A percentile compares a stretch with the other conserved stretches of the same genome.
Evolutionary conservation across 2,329 filamentous ascomycete genomes (phyloP).

Genomic region (Ilyonectria destructans): DNA sequence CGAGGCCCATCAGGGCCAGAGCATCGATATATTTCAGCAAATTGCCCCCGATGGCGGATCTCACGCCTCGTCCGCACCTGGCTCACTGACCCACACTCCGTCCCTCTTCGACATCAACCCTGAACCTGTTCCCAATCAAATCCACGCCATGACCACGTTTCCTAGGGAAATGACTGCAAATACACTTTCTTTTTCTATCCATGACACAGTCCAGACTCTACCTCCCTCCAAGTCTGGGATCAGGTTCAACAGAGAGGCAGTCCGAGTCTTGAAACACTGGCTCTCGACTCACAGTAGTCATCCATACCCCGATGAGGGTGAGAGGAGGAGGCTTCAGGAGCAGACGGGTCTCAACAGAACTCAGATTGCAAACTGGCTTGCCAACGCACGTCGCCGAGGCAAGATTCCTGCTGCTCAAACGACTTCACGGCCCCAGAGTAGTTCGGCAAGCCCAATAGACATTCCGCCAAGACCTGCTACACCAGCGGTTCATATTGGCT

Average conservation of each 20-base stretch:
- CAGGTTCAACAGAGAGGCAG: slow-evolving; percentile 78
- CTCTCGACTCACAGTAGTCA: slow-evolving; percentile 81
- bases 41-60: background rate
- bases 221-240: slow-evolving; percentile 17
- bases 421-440: background rate
- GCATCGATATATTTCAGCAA: background rate
- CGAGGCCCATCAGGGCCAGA: background rate
- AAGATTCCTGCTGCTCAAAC: slow-evolving; percentile 66
- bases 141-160: background rate
- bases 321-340: slow-evolving; percentile 81
- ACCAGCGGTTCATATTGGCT: slow-evolving; percentile 48
- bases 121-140: background rate
- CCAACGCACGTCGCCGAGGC: slow-evolving; percentile 84
- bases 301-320: slow-evolving; percentile 86
- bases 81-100: slow-evolving; percentile 6
- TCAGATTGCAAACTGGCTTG: slow-evolving; percentile 92
- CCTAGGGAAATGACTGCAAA: background rate
- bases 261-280: slow-evolving; percentile 85
- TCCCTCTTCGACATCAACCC: background rate
- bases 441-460: slow-evolving; percentile 61
- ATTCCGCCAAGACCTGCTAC: slow-evolving; percentile 64
- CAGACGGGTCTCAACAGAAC: slow-evolving; percentile 83
- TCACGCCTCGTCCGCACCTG: background rate
- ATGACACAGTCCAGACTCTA: background rate
- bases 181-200: background rate